Evolutionary conservation across 441 rosid species (phyloP), one percentile per base, ranked within the genome.

Genomic region (Sinapis alba): DNA sequence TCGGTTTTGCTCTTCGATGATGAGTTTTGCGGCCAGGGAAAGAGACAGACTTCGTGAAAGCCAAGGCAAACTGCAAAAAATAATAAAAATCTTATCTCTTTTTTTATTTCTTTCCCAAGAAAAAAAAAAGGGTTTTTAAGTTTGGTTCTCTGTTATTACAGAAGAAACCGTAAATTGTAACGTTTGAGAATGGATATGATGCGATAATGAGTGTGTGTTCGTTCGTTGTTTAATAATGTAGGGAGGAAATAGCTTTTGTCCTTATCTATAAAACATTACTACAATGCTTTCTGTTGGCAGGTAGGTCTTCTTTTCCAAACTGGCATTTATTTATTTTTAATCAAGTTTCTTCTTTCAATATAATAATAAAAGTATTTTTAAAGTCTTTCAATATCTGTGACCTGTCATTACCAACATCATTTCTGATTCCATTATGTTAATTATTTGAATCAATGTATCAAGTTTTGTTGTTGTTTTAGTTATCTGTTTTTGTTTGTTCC

Each of bases 401-500:
- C 61, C 79, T 76, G 79, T 76, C 71, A 76, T 0, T 27, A 27
- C 69, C 74, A 69, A 18, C 75, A 69, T 54, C 28, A 63, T 63
- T 54, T 63, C 60, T 50, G 65, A 21, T 69, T 62, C 7, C 26
- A 41, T 68, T 38, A 34, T 68, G 45, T 18, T 62, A 38, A 60
- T 75, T 7, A 62, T 54, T 54, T 38, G 34, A 69, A 56, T 66
- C 65, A 34, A 32, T 18, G 16, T 10, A 69, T 38, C 36, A 5
- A 56, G 32, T 21, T 5, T 59, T 59, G 11, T 23, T 26, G 5
- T 54, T 54, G 26, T 1, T 56, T 12, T 5, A 8, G 4, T 57
- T n/a, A 58, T 38, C 41, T 11, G 30, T 16, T 36, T 36, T 38
- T 53, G 30, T 68, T 19, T 53, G 30, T 21, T 63, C n/a, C 2